phyloP scores from a whole-genome alignment of 371 early-diverging fungal species.

The Mucor ambiguus region DNA sequence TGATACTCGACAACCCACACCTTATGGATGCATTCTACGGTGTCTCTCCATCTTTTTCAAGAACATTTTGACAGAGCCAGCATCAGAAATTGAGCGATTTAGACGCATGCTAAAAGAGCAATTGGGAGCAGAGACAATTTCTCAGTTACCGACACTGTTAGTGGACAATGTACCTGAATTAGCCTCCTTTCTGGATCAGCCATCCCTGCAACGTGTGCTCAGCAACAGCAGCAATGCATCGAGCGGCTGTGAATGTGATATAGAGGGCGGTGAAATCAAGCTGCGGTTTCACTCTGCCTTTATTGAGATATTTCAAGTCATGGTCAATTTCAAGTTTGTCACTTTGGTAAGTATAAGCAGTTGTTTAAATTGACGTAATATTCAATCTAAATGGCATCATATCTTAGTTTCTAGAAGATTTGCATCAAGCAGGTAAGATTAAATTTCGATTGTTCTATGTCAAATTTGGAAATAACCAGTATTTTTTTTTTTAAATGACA shows the following conservation, averaged over 20 bases:
- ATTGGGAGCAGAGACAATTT: conserved; percentile 35
- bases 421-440: conserved; percentile 53
- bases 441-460: neutral
- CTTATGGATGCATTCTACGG: conserved; percentile 48
- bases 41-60: conserved; percentile 47
- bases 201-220: neutral
- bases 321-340: conserved; percentile 49
- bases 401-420: conserved; percentile 50
- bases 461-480: neutral
- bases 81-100: conserved; percentile 40
- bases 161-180: conserved; percentile 50
- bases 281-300: conserved; percentile 50
- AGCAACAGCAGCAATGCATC: neutral
- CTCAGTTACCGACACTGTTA: conserved; percentile 39
- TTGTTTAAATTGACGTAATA: neutral
- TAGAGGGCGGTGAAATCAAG: conserved; percentile 46
- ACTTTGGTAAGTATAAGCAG: conserved; percentile 47
- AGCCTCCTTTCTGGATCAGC: conserved; percentile 30
- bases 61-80: conserved; percentile 39
- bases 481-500: conserved; percentile 5
- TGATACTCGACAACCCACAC: conserved; percentile 46
- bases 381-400: neutral
- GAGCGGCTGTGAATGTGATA: conserved; percentile 27
- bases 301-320: conserved; percentile 49
- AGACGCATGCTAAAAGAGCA: conserved; percentile 38